Evolutionary conservation across 495 filamentous ascomycete genomes (phyloP), one percentile per base, ranked within the genome.

Genomic region (Aspergillus indologenus): DNA sequence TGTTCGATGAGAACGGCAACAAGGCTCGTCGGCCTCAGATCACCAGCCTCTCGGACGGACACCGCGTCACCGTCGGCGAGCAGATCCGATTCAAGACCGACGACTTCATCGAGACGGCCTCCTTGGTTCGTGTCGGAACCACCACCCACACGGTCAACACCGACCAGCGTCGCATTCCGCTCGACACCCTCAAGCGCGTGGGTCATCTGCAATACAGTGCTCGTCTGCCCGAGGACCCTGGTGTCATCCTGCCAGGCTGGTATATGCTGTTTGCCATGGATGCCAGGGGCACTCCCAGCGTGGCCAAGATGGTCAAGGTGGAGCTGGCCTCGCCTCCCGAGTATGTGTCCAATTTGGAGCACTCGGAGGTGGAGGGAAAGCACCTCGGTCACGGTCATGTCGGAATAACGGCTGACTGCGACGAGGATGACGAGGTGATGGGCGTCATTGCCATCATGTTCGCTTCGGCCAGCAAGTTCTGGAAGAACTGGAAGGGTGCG

Each of bases 101-200:
- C 29, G 29, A 24, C 0, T 17, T 1, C 0, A 57, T 70, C 23
- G 20, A 14, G 3, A 17, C 18, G 19, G 70, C 70, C 9, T 69
- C 72, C 1, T 58, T 85, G 5, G 58, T 86, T 20, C 68, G 84
- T 21, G 67, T 76, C 21, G 75, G 81, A 21, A 74, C 72, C 2
- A 68, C 69, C 8, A 84, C 84, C 14, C 84, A 87, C 57, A 79
- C 81, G 1, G 76, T 87, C 46, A 80, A 87, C 61, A 85, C 81
- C 0, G 83, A 84, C 59, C 83, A 86, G 66, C 69, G 83, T 11
- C 77, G 82, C 2, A 71, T 86, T 45, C 68, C 73, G 1, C 68
- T 84, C 12, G 18, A 19, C 9, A 19, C 44, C 53, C 61, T 20
- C 63, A 5, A 59, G 29, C 18, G 3, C 17, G 18, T 14, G 1